A percentile compares a stretch with the other conserved stretches of the same genome.
Conservation (phyloP, 345 rosid species). For the Boechera divaricarpa region DNA sequence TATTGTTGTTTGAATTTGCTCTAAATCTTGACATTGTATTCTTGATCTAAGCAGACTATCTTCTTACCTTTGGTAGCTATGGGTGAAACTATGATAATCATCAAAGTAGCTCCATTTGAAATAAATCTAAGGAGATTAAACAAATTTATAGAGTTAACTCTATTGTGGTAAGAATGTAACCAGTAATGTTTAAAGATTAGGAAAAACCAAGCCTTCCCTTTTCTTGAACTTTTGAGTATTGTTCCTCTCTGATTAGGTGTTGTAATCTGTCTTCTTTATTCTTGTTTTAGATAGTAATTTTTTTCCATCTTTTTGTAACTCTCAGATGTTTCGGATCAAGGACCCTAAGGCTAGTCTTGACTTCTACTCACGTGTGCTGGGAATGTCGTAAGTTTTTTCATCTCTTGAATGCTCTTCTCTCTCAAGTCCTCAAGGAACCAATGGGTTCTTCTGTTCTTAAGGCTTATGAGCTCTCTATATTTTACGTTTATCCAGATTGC, state of each 20-base stretch:
- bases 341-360: slow-evolving; percentile 92
- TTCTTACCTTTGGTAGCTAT: neutral
- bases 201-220: neutral
- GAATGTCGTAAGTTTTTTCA: slow-evolving; percentile 81
- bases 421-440: slow-evolving; percentile 9
- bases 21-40: slow-evolving; percentile 8
- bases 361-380: slow-evolving; percentile 88
- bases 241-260: neutral
- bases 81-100: slow-evolving; percentile 1
- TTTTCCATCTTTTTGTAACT: slow-evolving; percentile 3
- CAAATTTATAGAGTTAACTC: slow-evolving; percentile 6
- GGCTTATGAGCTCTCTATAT: slow-evolving; percentile 19
- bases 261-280: neutral
- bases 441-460: neutral
- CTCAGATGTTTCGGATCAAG: slow-evolving; percentile 92
- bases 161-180: neutral
- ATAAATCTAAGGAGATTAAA: neutral
- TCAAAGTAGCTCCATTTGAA: neutral
- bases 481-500: slow-evolving; percentile 53
- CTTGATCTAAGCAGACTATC: neutral
- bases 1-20: neutral
- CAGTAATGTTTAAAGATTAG: neutral
- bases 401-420: slow-evolving; percentile 1
- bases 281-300: neutral
- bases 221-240: neutral